Percentiles rank a stretch among this genome's conserved stretches.
phyloP scores from a whole-genome alignment of 2,329 filamentous ascomycete species.

The Diaporthe velutina region DNA sequence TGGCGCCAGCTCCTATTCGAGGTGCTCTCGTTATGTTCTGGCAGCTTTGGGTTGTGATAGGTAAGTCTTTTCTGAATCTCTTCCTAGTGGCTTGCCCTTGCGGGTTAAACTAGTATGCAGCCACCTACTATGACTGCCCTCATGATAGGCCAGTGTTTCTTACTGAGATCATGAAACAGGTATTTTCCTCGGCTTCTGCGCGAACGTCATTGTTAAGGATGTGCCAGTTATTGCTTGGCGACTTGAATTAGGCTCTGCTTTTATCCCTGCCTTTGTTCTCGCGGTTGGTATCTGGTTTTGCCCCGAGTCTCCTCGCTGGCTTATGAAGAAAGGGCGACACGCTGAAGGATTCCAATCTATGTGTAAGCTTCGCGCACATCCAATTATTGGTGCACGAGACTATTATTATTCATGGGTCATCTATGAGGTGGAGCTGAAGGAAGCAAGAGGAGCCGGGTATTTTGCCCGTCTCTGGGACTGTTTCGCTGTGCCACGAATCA shows the following conservation, averaged over 20 bases:
- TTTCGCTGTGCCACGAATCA: conserved; percentile 77
- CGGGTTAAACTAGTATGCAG: no score
- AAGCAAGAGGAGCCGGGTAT: conserved; percentile 63
- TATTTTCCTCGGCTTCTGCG: conserved; percentile 71
- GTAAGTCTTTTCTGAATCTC: neutral
- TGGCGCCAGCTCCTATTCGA: conserved; percentile 33
- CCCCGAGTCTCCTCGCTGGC: conserved; percentile 75
- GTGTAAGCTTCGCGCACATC: conserved; percentile 63
- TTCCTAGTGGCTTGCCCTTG: no score
- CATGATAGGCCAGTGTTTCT: neutral
- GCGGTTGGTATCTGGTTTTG: conserved; percentile 73
- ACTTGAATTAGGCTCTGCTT: conserved; percentile 73
- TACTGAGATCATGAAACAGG: conserved; percentile 43
- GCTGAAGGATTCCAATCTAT: conserved; percentile 70
- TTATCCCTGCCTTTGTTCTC: conserved; percentile 71
- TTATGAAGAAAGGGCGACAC: conserved; percentile 76
- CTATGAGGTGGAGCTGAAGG: conserved; percentile 63
- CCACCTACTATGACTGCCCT: no score
- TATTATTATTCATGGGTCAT: conserved; percentile 75
- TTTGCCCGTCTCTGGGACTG: conserved; percentile 73
- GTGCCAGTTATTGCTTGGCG: conserved; percentile 69
- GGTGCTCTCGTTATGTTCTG: conserved; percentile 39
- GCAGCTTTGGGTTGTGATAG: conserved; percentile 35
- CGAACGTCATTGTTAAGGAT: conserved; percentile 69
- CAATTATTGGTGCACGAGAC: conserved; percentile 70